These are phyloP conservation scores for Polyporus tsugae DNA, from an alignment of 1,284 basidiomycete species.

Conservation along the genomic window DNA sequence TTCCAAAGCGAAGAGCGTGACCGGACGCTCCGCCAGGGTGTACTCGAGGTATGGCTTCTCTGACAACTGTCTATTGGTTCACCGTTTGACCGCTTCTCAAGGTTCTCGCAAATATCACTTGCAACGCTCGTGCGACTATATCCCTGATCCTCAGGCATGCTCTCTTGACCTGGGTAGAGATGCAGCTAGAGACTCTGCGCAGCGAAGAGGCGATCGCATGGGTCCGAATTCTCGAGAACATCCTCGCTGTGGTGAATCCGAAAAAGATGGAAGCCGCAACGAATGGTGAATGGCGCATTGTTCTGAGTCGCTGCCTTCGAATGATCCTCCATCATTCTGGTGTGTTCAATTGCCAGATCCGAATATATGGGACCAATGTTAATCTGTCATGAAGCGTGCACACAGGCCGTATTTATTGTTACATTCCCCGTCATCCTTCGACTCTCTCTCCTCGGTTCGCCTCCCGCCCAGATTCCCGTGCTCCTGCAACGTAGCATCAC, in stretches of 20 bases:
- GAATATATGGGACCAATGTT: slow-evolving; percentile 1
- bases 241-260: slow-evolving; percentile 58
- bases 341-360: slow-evolving; percentile 23
- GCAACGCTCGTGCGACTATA: slow-evolving; percentile 68
- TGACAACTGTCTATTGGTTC: slow-evolving; percentile 15
- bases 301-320: slow-evolving; percentile 59
- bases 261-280: slow-evolving; percentile 59
- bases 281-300: slow-evolving; percentile 62
- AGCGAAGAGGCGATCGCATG: slow-evolving; percentile 63
- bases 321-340: slow-evolving; percentile 48
- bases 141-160: slow-evolving; percentile 75
- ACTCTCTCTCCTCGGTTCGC: slow-evolving; percentile 46
- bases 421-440: slow-evolving; percentile 50
- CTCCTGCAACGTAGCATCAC: slow-evolving; percentile 47
- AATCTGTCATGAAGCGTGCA: slow-evolving; percentile 34
- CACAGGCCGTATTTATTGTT: slow-evolving; percentile 39
- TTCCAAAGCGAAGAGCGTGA: slow-evolving; percentile 74
- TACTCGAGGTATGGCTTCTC: slow-evolving; percentile 66
- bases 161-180: slow-evolving; percentile 82
- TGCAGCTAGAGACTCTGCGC: slow-evolving; percentile 60
- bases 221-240: slow-evolving; percentile 76
- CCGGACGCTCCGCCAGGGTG: slow-evolving; percentile 56
- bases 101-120: slow-evolving; percentile 78
- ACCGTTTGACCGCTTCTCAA: slow-evolving; percentile 39
- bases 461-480: slow-evolving; percentile 37